Evolutionary conservation across 352 stramenopile genomes (phyloP).

Genomic region (Aphanomyces stellatus): DNA sequence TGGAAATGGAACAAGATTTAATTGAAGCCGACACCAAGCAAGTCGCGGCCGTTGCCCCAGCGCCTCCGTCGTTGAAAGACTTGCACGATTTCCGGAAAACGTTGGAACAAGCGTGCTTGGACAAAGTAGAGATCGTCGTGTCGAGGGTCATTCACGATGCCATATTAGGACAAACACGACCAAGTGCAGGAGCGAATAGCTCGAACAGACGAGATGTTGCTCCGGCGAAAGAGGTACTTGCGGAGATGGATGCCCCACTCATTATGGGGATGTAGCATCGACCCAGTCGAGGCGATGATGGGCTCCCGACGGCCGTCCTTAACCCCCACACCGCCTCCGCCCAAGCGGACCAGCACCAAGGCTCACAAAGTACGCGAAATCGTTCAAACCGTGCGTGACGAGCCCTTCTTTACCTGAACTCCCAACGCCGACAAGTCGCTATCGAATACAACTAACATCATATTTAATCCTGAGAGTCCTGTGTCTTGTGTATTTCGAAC

Average conservation of each 20-base stretch:
- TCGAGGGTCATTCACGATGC: no score
- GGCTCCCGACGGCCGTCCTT: no score
- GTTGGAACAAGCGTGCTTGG: conserved; percentile 53
- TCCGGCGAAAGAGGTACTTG: conserved; percentile 8
- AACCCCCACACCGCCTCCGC: background rate
- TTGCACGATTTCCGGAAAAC: conserved; percentile 47
- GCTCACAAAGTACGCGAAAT: conserved; percentile 61
- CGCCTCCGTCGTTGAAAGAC: conserved; percentile 51
- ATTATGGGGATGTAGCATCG: background rate
- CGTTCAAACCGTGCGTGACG: conserved; percentile 61
- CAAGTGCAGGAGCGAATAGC: conserved; percentile 27
- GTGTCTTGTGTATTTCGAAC: no score
- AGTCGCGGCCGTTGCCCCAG: conserved; percentile 26
- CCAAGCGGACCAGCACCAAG: conserved; percentile 22
- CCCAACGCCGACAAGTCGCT: no score
- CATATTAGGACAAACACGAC: conserved; percentile 28
- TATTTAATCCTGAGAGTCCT: no score
- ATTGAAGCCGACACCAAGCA: conserved; percentile 62
- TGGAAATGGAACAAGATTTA: conserved; percentile 81
- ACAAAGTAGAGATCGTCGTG: conserved; percentile 31
- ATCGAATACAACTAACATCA: no score
- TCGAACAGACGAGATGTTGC: conserved; percentile 20
- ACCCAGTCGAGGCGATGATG: background rate
- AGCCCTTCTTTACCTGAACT: conserved; percentile 57
- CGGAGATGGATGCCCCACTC: conserved; percentile 23